phyloP scores from a whole-genome alignment of 2,329 filamentous ascomycete species.

The Aspergillus neotritici region DNA sequence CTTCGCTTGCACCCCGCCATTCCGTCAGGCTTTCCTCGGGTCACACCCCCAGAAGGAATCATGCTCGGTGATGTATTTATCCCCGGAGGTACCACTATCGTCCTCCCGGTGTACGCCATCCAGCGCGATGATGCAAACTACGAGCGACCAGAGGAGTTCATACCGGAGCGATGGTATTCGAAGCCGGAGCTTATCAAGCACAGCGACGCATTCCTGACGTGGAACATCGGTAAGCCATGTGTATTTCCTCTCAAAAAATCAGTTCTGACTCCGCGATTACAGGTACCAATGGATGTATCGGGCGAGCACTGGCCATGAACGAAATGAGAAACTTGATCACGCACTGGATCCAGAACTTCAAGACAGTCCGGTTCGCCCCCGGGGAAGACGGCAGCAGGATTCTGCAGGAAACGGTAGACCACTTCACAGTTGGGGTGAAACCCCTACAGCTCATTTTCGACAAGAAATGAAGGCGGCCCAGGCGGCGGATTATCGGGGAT shows the following conservation, averaged over 20 bases:
- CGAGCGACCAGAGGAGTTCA: background rate
- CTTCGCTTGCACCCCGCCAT: constrained; percentile 2
- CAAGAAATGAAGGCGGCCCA: background rate
- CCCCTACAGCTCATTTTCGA: background rate
- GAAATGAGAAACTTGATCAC: constrained; percentile 1
- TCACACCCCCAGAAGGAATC: constrained; percentile 5
- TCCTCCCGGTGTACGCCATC: background rate
- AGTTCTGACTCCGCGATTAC: background rate
- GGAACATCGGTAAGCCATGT: background rate
- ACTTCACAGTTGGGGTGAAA: constrained; percentile 1
- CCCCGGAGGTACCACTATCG: background rate
- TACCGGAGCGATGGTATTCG: constrained; percentile 4
- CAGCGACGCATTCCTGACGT: background rate
- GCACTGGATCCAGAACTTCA: background rate
- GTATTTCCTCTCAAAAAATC: background rate
- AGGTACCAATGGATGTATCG: constrained; percentile 2
- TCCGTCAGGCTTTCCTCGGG: background rate
- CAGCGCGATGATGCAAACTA: constrained; percentile 2
- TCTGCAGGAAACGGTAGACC: background rate
- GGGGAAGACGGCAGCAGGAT: background rate
- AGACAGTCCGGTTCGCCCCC: constrained; percentile 1
- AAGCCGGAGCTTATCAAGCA: constrained; percentile 1
- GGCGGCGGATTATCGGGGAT: too few relatives aligned
- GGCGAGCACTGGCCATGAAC: constrained; percentile 2
- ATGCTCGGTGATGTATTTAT: constrained; percentile 1